A percentile compares a stretch with the other conserved stretches of the same genome.
These are phyloP conservation scores for Silene conica DNA, from an alignment of 148 eudicot species.

Conservation along the genomic window DNA sequence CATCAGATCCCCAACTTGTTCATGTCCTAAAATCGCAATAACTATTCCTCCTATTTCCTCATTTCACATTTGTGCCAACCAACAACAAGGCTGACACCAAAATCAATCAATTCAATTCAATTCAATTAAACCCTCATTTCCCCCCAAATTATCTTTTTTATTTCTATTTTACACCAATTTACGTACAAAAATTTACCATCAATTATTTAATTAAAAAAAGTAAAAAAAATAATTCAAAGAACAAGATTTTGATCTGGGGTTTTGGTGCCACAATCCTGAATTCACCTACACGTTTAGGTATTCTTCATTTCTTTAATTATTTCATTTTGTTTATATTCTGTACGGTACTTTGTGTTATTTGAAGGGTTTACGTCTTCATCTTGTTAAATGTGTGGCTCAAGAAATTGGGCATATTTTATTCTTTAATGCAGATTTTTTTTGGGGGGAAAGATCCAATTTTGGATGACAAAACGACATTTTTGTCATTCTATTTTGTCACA, in stretches of 20 bases:
- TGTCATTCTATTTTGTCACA: neutral
- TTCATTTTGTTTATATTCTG: neutral
- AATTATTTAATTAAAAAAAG: too few relatives aligned
- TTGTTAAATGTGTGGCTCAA: neutral
- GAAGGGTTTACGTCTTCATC: neutral
- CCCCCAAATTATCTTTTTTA: neutral
- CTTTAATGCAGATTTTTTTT: neutral
- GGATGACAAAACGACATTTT: neutral
- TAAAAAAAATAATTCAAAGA: too few relatives aligned
- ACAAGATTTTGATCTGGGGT: conserved; percentile 4
- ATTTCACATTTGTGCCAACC: neutral
- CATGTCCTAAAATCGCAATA: neutral
- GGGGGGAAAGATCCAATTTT: neutral
- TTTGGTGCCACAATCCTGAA: neutral
- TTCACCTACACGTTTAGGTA: conserved; percentile 26
- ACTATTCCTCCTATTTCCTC: neutral
- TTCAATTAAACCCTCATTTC: too few relatives aligned
- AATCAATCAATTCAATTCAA: neutral
- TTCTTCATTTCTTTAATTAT: neutral
- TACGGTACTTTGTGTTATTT: neutral
- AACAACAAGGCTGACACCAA: neutral
- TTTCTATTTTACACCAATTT: too few relatives aligned
- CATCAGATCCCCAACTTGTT: too few relatives aligned
- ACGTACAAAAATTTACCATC: too few relatives aligned
- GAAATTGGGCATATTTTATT: neutral